These are phyloP conservation scores for Coemansia sp. DNA, from an alignment of 192 early-diverging fungal genomes.

Conservation along the genomic window DNA sequence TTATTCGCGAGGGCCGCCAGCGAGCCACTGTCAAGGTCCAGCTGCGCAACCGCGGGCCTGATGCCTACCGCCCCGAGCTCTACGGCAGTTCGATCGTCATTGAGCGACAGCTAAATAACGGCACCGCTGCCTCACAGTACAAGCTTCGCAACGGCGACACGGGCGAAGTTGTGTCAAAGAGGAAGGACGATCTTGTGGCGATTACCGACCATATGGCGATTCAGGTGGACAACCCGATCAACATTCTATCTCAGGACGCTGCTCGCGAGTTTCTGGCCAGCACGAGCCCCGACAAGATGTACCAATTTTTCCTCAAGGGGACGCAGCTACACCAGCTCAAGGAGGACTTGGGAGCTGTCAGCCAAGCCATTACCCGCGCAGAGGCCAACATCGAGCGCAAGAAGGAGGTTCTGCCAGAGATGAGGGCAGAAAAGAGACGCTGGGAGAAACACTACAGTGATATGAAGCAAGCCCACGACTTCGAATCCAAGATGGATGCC, in stretches of 20 bases:
- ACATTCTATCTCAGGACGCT: slow-evolving; percentile 90
- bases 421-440: slow-evolving; percentile 67
- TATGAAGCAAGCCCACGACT: slow-evolving; percentile 62
- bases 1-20: slow-evolving; percentile 83
- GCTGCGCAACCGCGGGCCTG: slow-evolving; percentile 81
- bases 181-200: slow-evolving; percentile 78
- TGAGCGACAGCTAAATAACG: slow-evolving; percentile 74
- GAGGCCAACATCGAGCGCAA: slow-evolving; percentile 59
- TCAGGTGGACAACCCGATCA: slow-evolving; percentile 92
- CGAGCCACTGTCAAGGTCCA: slow-evolving; percentile 68
- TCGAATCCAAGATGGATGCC: slow-evolving; percentile 58
- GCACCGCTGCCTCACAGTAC: slow-evolving; percentile 59
- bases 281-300: slow-evolving; percentile 84
- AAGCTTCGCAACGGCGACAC: slow-evolving; percentile 71
- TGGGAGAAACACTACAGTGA: slow-evolving; percentile 71
- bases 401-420: slow-evolving; percentile 68
- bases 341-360: slow-evolving; percentile 69
- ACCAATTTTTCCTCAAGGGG: slow-evolving; percentile 88
- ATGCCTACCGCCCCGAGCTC: slow-evolving; percentile 78
- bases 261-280: slow-evolving; percentile 88
- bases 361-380: slow-evolving; percentile 57
- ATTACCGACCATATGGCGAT: slow-evolving; percentile 91
- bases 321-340: slow-evolving; percentile 82
- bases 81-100: slow-evolving; percentile 85
- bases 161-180: slow-evolving; percentile 70